A percentile compares a stretch with the other conserved stretches of the same genome.
phyloP scores from a whole-genome alignment of 176 grass and related monocot genomes.

The Hordeum vulgare region MorexV3_pseudomolecules_assembly NC_058522.1:509282169-509282668 shows the following conservation, averaged over 20 bases:
- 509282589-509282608: not conserved
- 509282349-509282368: not conserved
- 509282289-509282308: not conserved
- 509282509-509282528: not conserved
- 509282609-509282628: not conserved
- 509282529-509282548: not conserved
- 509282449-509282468: not conserved
- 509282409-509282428: not conserved
- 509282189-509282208: not conserved
- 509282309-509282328: not conserved
- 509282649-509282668: not conserved
- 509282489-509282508: not conserved
- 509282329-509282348: not conserved
- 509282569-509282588: not conserved
- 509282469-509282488: not conserved
- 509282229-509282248: constrained; percentile 8
- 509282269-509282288: not conserved
- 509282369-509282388: not conserved
- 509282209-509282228: constrained; percentile 25
- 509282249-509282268: not conserved
- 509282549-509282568: not conserved
- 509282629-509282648: not conserved
- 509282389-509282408: not conserved
- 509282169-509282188: not conserved
- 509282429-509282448: not conserved